Evolutionary conservation across 2,329 filamentous ascomycete genomes (phyloP).

Genomic region (Aureobasidium sp.): DNA sequence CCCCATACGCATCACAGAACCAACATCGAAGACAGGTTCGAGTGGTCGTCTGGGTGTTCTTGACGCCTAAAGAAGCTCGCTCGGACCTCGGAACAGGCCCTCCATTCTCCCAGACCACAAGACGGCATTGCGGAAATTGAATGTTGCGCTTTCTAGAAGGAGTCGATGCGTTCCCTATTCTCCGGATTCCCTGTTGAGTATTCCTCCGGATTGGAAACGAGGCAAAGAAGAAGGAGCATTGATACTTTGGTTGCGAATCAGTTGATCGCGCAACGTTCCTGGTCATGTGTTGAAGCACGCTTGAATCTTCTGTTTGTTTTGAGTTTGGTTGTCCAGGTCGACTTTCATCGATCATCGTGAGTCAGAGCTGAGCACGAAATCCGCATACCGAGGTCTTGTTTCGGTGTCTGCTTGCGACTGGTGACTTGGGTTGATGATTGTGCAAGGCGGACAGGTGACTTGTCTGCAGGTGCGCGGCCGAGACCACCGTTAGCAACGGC

Average conservation of each 20-base stretch:
- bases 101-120: not conserved
- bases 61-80: not conserved
- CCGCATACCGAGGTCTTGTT: not conserved
- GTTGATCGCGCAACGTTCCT: not conserved
- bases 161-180: not conserved
- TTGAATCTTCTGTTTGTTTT: conserved; percentile 2
- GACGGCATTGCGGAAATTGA: not conserved
- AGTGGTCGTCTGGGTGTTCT: not conserved
- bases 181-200: not conserved
- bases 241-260: conserved; percentile 1
- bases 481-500: conserved; percentile 1
- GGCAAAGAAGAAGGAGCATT: not conserved
- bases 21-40: not conserved
- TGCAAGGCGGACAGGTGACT: conserved; percentile 2
- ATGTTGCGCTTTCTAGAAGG: not conserved
- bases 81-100: conserved; percentile 1
- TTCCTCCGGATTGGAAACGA: not conserved
- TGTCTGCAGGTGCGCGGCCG: not conserved
- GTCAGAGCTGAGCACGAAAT: not conserved
- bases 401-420: not conserved
- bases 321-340: not conserved
- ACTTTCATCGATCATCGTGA: not conserved
- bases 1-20: not conserved
- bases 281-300: conserved; percentile 1
- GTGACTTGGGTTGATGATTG: not conserved